Percentiles rank a stretch among this genome's conserved stretches.
Conservation (phyloP, 345 rosid genomes). For the Cardamine resedifolia region DNA sequence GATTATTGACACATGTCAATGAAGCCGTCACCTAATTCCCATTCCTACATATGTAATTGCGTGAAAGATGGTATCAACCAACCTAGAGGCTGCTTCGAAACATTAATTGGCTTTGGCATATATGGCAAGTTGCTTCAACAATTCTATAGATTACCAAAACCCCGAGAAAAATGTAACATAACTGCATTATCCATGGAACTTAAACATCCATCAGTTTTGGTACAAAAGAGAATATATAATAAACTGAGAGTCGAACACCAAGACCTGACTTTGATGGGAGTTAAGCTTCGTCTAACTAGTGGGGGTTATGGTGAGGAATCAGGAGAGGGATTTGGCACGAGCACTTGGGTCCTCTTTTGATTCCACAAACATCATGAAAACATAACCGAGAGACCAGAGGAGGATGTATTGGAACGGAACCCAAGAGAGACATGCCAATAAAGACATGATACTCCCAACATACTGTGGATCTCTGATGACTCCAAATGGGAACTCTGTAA, state of each 20-base stretch:
- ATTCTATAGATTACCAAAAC: background rate
- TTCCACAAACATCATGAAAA: conserved; percentile 65
- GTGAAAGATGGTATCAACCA: background rate
- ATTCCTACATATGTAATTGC: no score
- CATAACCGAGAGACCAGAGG: conserved; percentile 72
- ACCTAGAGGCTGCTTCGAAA: background rate
- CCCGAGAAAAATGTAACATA: background rate
- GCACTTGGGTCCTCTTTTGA: conserved; percentile 64
- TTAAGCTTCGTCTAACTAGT: conserved; percentile 7
- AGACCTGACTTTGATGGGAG: background rate
- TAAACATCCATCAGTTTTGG: conserved; percentile 8
- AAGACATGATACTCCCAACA: conserved; percentile 82
- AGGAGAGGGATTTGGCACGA: conserved; percentile 63
- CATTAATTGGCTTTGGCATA: background rate
- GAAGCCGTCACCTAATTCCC: no score
- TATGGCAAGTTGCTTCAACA: conserved; percentile 8
- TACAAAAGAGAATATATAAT: conserved; percentile 7
- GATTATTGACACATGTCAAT: no score
- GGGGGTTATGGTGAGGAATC: conserved; percentile 24
- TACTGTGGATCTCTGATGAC: conserved; percentile 87
- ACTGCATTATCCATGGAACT: background rate
- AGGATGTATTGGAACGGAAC: conserved; percentile 79
- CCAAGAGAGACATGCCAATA: conserved; percentile 72
- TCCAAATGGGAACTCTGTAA: conserved; percentile 85
- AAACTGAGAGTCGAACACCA: background rate